phyloP scores from a whole-genome alignment of 2,329 filamentous ascomycete species.

The Leptosphaerulina australis region DNA sequence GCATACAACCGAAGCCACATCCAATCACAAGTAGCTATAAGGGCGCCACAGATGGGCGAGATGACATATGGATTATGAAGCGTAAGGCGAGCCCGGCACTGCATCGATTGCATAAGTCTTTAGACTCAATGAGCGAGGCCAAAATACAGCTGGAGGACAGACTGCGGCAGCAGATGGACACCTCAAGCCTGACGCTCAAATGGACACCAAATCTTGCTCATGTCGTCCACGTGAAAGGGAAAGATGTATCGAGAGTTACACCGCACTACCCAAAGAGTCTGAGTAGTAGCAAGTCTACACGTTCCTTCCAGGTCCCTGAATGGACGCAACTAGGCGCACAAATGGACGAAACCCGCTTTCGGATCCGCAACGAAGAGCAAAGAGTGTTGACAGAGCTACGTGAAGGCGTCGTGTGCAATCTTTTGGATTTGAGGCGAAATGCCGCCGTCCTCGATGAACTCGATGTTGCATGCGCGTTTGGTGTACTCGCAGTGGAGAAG shows the following conservation, averaged over 20 bases:
- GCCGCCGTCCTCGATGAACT: constrained; percentile 91
- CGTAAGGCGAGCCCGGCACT: constrained; percentile 70
- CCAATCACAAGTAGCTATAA: constrained; percentile 41
- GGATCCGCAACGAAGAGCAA: constrained; percentile 84
- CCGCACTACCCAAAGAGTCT: constrained; percentile 60
- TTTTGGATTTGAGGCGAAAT: constrained; percentile 86
- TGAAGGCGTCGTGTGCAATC: constrained; percentile 75
- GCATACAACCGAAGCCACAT: constrained; percentile 45
- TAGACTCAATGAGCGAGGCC: constrained; percentile 65
- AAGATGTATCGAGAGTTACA: constrained; percentile 58
- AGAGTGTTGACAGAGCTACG: constrained; percentile 77
- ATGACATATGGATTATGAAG: constrained; percentile 69
- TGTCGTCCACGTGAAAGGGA: constrained; percentile 87
- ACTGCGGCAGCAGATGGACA: constrained; percentile 64
- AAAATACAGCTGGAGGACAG: constrained; percentile 65
- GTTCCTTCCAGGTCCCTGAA: constrained; percentile 79
- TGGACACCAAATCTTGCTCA: constrained; percentile 90
- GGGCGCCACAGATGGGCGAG: constrained; percentile 45
- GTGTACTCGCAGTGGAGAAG: constrained; percentile 76
- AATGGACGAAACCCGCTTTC: constrained; percentile 77
- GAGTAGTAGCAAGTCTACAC: constrained; percentile 80
- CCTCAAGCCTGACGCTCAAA: constrained; percentile 69
- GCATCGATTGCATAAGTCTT: constrained; percentile 68
- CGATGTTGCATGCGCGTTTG: constrained; percentile 87
- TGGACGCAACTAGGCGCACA: constrained; percentile 83